Conservation (phyloP, 2,329 filamentous ascomycete species). For the Aspergillus latus region DNA sequence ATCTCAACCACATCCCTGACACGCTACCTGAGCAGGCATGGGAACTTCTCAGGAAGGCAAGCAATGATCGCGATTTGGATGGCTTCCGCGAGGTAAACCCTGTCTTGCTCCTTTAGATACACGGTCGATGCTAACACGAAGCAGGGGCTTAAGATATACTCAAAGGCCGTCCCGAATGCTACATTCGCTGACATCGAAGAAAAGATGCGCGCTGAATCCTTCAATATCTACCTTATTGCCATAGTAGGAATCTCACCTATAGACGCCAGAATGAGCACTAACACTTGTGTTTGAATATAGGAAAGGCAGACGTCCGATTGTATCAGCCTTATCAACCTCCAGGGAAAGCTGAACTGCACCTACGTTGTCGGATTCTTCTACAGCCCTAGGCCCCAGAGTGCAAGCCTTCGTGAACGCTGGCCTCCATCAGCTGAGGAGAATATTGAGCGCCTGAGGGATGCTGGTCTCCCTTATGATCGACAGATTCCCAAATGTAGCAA, state of each 20-base stretch:
- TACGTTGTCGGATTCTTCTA: slow-evolving; percentile 54
- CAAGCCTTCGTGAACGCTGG: slow-evolving; percentile 50
- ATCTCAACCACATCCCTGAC: slow-evolving; percentile 47
- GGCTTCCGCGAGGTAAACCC: slow-evolving; percentile 49
- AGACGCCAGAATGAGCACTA: background rate
- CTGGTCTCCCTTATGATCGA: slow-evolving; percentile 53
- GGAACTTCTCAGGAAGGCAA: slow-evolving; percentile 50
- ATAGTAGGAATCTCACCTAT: slow-evolving; percentile 34
- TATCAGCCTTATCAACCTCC: slow-evolving; percentile 53
- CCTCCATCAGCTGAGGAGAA: slow-evolving; percentile 52
- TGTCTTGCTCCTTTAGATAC: too few relatives aligned
- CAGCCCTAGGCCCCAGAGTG: slow-evolving; percentile 48
- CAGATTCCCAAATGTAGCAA: slow-evolving; percentile 53
- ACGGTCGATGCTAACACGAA: slow-evolving; percentile 8
- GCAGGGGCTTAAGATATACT: slow-evolving; percentile 51
- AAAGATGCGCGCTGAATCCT: slow-evolving; percentile 49
- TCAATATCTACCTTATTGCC: slow-evolving; percentile 54
- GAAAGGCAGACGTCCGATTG: slow-evolving; percentile 43
- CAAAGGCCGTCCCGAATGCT: slow-evolving; percentile 48
- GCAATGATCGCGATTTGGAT: slow-evolving; percentile 50
- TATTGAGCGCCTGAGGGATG: slow-evolving; percentile 51
- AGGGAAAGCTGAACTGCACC: slow-evolving; percentile 53
- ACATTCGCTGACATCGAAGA: slow-evolving; percentile 52
- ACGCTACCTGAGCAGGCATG: slow-evolving; percentile 52
- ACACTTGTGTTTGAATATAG: slow-evolving; percentile 23